Base-by-base conservation (phyloP, 257 asterid species). In the Forsythia viridissima region DNA sequence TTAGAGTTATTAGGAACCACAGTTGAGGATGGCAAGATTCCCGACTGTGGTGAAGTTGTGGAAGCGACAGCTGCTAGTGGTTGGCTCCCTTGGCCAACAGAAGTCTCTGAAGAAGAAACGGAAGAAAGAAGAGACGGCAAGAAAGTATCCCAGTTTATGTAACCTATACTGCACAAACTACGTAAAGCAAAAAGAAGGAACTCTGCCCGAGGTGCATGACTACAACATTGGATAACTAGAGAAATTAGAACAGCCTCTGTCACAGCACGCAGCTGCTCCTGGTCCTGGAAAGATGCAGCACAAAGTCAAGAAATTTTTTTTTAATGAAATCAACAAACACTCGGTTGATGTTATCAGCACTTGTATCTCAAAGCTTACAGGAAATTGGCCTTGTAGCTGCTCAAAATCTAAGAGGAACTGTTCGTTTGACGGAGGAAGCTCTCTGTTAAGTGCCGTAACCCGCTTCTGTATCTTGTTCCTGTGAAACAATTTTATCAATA, bases 391-490 rank as follows among this genome's bases (percentile, higher is more conserved):
- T 84, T 81, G 93, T 78, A 95, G 91, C 90, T 91, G 97, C 88
- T 88, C 97, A 85, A 95, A 95, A 80, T 93, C 97, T 80, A 85
- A 71, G 57, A 92, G 90, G 72, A 95, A 93, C 80, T 93, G 97
- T 82, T 95, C 98, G 68, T 95, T 92, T 67, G 89, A 93, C 34
- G 99, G 99, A 78, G 99, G 99, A 81, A 92, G 90, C 55, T 89
- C 94, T 87, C 93, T 90, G 84, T 91, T 93, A 67, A 92, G 84
- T 77, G 99, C 98, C 82, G 91, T 95, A 79, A 95, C 86, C 43
- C 99, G 95, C 89, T 92, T 95, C 84, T 91, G 97, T 52, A 97
- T 80, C 91, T 91, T 93, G 86, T 93, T 95, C 92, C 99, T 95
- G 91, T 78, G 38, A 72, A 78, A 77, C 77, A 77, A 66, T 57